Evolutionary conservation across 768 basidiomycete genomes (phyloP).

Genomic region (Serpula lacrymans): DNA sequence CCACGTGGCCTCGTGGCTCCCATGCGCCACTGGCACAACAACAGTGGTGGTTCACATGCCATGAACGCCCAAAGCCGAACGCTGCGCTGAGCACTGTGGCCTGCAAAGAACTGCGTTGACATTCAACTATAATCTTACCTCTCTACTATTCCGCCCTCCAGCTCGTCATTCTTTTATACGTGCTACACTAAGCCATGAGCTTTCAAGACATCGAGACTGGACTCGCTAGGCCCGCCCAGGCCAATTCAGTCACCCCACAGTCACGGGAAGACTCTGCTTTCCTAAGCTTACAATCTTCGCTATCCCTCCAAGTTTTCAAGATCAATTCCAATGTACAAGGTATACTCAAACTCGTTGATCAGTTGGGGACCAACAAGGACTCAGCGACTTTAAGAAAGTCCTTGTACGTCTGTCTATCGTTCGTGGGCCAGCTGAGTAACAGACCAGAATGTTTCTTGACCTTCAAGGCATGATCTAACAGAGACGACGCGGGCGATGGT

Average conservation of each 20-base stretch:
- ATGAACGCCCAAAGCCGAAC: no score
- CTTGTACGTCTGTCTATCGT: constrained; percentile 54
- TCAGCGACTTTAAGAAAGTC: constrained; percentile 76
- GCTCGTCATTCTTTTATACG: no score
- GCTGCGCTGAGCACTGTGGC: no score
- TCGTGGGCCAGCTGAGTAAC: no score
- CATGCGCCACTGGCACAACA: no score
- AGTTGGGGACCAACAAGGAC: constrained; percentile 83
- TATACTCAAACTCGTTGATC: constrained; percentile 93
- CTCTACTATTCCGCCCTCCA: no score
- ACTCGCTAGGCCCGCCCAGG: constrained; percentile 25
- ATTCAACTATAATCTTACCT: no score
- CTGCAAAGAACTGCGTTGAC: no score
- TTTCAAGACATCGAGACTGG: constrained; percentile 52
- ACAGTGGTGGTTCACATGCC: no score
- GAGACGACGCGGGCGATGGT: constrained; percentile 94
- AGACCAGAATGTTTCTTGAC: constrained; percentile 2
- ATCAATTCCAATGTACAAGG: constrained; percentile 97
- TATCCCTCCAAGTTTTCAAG: constrained; percentile 96
- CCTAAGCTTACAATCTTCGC: constrained; percentile 67
- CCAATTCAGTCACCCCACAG: constrained; percentile 29
- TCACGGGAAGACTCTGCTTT: constrained; percentile 71
- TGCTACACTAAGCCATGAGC: constrained; percentile 33
- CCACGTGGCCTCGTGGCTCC: no score
- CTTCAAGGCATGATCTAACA: constrained; percentile 81